Evolutionary conservation across 345 rosid genomes (phyloP), one percentile per base, ranked within the genome.

Genomic region (Syzygium jambos): DNA sequence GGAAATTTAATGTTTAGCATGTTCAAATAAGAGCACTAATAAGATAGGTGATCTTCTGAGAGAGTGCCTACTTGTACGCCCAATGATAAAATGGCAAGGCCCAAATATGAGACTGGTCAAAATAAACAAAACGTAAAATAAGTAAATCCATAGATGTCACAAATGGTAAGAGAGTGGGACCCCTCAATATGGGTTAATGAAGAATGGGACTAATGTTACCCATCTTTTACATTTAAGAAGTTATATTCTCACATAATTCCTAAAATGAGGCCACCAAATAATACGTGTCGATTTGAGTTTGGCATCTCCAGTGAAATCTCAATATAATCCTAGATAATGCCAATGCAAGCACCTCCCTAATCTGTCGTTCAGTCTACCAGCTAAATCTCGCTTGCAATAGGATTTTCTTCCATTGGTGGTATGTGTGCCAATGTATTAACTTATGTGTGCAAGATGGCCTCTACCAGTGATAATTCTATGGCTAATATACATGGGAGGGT

Each of bases 381-480:
- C 34, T 14, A n/a, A 13, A 30, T 61, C 34, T 61, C 29, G 13
- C 27, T 27, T 59, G 65, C 30, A 59, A 25, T 13, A 61, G 29
- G 34, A 61, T n/a, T n/a, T n/a, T 3, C 7, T 61, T 61, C 34
- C 34, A 61, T 0, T 6, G n/a, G 73, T 5, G 9, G 16, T 3
- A 9, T 61, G 73, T 13, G 15, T 61, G 19, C 7, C 73, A 61
- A 13, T 14, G 19, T 14, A 61, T 52, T 61, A 14, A 61, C 73
- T n/a, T 13, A 9, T 61, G 38, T 7, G n/a, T 6, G 73, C 73
- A n/a, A 61, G 73, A 61, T 14, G 73, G 38, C 73, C 34, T 5
- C 0, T 3, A 2, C 38, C 2, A 6, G 34, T 61, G 13, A 61
- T 13, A 34, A n/a, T 61, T n/a, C 2, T 0, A 2, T 59, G 15